Percentiles rank a stretch among this genome's conserved stretches.
Conservation (phyloP, 495 filamentous ascomycete genomes). For the Annulohypoxylon nitens region DNA sequence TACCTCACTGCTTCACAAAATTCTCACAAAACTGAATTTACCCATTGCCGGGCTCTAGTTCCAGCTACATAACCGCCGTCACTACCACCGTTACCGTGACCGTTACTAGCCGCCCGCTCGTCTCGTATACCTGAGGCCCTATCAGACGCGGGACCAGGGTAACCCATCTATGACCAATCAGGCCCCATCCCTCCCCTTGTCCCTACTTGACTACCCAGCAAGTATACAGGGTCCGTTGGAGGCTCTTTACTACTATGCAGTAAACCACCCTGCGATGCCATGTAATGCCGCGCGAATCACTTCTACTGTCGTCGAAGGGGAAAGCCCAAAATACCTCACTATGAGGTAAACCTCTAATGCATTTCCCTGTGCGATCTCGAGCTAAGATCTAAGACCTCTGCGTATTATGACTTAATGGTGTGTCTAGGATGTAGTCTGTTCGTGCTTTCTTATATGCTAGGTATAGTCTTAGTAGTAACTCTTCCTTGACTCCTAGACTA, state of each 20-base stretch:
- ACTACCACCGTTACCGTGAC: slow-evolving; percentile 23
- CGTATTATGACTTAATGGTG: background rate
- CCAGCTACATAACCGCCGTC: background rate
- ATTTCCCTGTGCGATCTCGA: background rate
- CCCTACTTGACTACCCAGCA: background rate
- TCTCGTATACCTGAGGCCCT: slow-evolving; percentile 10
- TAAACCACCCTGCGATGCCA: background rate
- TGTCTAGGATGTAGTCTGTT: background rate
- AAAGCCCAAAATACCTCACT: background rate
- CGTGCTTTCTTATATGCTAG: background rate
- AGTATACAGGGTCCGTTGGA: background rate
- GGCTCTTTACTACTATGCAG: background rate
- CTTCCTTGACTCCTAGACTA: background rate
- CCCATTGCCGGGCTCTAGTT: background rate
- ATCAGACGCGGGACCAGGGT: slow-evolving; percentile 9
- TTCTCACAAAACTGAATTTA: background rate
- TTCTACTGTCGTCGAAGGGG: background rate
- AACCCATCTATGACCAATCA: slow-evolving; percentile 13
- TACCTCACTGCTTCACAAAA: background rate
- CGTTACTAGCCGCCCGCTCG: slow-evolving; percentile 42
- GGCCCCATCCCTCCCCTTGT: background rate
- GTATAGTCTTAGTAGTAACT: background rate
- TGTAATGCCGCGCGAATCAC: background rate
- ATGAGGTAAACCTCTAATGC: background rate
- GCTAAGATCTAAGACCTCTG: background rate